phyloP scores from a whole-genome alignment of 345 rosid genomes.

The Populus euphratica region DNA sequence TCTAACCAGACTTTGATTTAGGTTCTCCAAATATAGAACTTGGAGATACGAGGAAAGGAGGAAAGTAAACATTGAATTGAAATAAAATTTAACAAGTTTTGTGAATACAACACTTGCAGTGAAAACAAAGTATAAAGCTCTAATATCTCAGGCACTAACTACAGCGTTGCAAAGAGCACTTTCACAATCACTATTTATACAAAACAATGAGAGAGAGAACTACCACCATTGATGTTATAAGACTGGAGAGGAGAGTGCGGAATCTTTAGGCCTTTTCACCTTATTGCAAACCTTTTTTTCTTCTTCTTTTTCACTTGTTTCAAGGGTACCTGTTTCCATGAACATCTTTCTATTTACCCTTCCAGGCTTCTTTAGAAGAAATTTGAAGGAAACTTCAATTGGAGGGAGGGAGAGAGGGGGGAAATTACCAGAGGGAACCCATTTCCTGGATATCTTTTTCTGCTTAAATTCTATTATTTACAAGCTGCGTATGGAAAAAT shows the following conservation, averaged over 20 bases:
- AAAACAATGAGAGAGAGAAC: conserved; percentile 7
- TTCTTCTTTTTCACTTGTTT: conserved; percentile 20
- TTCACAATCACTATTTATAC: conserved; percentile 19
- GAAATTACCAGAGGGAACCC: conserved; percentile 17
- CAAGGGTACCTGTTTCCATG: conserved; percentile 22
- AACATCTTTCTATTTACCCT: conserved; percentile 20
- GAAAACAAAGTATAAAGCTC: not conserved
- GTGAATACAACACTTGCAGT: not conserved
- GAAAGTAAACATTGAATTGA: conserved; percentile 5
- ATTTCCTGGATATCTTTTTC: not conserved
- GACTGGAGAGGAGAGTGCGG: conserved; percentile 15
- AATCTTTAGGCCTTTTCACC: conserved; percentile 21
- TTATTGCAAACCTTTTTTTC: conserved; percentile 17
- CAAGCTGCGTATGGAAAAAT: conserved; percentile 30
- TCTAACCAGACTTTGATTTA: too few relatives aligned
- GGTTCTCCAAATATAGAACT: too few relatives aligned
- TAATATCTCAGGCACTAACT: conserved; percentile 6
- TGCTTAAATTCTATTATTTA: conserved; percentile 27
- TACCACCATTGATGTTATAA: not conserved
- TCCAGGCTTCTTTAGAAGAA: conserved; percentile 4
- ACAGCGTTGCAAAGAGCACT: conserved; percentile 14
- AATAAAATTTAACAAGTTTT: not conserved
- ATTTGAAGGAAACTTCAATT: not conserved
- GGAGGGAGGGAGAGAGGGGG: not conserved
- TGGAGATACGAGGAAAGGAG: not conserved